Evolutionary conservation across 108 stramenopile genomes (phyloP).

Genomic region (Conticribra guillardii): DNA sequence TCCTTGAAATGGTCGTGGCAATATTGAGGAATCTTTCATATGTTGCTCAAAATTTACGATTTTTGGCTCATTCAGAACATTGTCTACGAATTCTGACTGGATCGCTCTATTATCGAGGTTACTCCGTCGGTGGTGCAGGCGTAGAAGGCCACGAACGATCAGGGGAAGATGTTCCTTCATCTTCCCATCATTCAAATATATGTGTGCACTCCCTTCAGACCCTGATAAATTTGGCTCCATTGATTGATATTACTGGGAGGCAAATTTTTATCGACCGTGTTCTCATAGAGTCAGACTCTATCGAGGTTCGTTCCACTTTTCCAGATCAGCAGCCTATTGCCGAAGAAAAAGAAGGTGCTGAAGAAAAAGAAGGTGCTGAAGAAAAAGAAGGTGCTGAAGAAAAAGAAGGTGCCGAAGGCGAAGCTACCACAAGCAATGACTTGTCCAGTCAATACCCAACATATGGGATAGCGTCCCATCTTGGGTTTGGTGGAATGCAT

Average conservation of each 20-base stretch:
- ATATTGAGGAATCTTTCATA: slow-evolving; percentile 47
- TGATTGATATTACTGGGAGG: slow-evolving; percentile 77
- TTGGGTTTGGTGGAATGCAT: slow-evolving; percentile 73
- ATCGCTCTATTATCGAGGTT: slow-evolving; percentile 69
- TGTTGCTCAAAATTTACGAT: slow-evolving; percentile 74
- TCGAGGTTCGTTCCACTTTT: slow-evolving; percentile 41
- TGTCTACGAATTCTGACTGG: slow-evolving; percentile 65
- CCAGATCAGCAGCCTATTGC: slow-evolving; percentile 45
- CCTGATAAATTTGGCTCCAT: slow-evolving; percentile 68
- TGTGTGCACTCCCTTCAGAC: slow-evolving; percentile 65
- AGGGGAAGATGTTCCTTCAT: slow-evolving; percentile 48
- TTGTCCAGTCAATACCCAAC: slow-evolving; percentile 37
- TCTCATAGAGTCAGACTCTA: slow-evolving; percentile 55
- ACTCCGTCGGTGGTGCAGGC: slow-evolving; percentile 11
- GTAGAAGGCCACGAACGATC: slow-evolving; percentile 18
- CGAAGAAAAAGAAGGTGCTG: slow-evolving; percentile 42
- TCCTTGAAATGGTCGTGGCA: slow-evolving; percentile 40
- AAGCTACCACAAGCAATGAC: too few species aligned
- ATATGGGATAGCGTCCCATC: slow-evolving; percentile 54
- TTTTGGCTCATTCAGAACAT: slow-evolving; percentile 62
- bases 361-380: slow-evolving; percentile 41
- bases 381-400: slow-evolving; percentile 40
- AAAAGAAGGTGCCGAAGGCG: slow-evolving; percentile 51
- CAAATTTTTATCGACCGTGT: slow-evolving; percentile 73
- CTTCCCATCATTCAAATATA: slow-evolving; percentile 53